Base-by-base conservation (phyloP, 768 basidiomycete species). In the Trametes gibbosa region DNA sequence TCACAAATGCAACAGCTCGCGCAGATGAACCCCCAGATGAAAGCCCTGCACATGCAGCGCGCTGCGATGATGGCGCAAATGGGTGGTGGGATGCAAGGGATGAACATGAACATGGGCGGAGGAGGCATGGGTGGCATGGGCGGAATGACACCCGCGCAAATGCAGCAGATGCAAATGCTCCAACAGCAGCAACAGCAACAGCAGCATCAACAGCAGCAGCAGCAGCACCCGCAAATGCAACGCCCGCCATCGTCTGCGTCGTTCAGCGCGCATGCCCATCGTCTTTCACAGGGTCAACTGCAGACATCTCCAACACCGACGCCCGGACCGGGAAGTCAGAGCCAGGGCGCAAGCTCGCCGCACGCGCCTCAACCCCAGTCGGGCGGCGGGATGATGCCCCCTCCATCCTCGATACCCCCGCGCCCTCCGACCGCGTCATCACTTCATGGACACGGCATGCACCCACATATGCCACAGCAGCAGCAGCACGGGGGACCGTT, bases 41-140 rank as follows among this genome's bases (percentile, higher is more conserved):
- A 61, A 51, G 58, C 63, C 21, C 63, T 72, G 42, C 70, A 72
- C 49, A 67, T 68, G 25, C 74, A 74, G 55, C 71, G 68, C 37
- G 56, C n/a, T n/a, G n/a, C 61, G 51, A 56, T 56, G 50, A 42
- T 53, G 55, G 58, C 54, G 57, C 53, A 50, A 51, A 58, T 53
- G 41, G 40, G 61, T 27, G 55, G 32, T 42, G 63, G 65, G 0
- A 64, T 66, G 63, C 57, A 62, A 12, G 58, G 58, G 25, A 62
- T 65, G 65, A 59, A 53, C 48, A 56, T 61, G 45, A 42, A 25
- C 42, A 48, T 56, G 48, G 29, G 29, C 10, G 29, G 29, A 10
- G 32, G 40, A 37, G 34, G 14, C 6, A 50, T 53, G 56, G 51
- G 59, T 23, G 48, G 56, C 12, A 53, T 50, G 46, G 39, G 51